Evolutionary conservation across 306 rosid species (phyloP), one percentile per base, ranked within the genome.

Genomic region (Cicer pinnatifidum): DNA sequence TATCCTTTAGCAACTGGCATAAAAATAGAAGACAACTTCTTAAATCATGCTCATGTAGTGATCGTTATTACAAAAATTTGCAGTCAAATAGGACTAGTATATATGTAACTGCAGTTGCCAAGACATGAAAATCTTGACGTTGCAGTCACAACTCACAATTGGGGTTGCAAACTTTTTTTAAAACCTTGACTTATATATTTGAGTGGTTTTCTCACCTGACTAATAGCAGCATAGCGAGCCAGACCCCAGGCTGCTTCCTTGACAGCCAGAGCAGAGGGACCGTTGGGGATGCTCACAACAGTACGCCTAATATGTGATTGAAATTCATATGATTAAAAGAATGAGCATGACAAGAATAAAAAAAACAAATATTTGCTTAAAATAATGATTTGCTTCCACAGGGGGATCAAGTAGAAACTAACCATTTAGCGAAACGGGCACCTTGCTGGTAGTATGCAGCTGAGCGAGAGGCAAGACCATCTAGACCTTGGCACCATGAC

Each of bases 401-500:
- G 56, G 56, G 6, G 6, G 7, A 46, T 46, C 59, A 20, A 3
- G 7, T 1, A 56, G 35, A 23, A 13, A 23, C 68, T 76, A 0
- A 76, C 96, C 97, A 89, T 86, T 91, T 89, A 75, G 96, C 97
- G 6, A 91, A 91, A 78, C 91, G 92, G 72, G 92, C 96, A 58
- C 96, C 96, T 66, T 91, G 92, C n/a, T 89, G 87, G 83, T 89
- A 89, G 96, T 89, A 91, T 28, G 97, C 96, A 78, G 97, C 96
- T 4, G 96, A 53, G 60, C 96, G 97, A 66, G 97, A 89, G 67
- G 96, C 88, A 53, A 91, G 92, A 50, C 97, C 97, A 37, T 91
- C 97, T 3, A 91, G 90, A 76, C 97, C 97, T 88, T 91, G 97
- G 88, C 97, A 91, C 97, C 97, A 91, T 35, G 96, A 91, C 83